Conservation (phyloP, 2,329 filamentous ascomycete genomes). For the Xylaria sp. region DNA sequence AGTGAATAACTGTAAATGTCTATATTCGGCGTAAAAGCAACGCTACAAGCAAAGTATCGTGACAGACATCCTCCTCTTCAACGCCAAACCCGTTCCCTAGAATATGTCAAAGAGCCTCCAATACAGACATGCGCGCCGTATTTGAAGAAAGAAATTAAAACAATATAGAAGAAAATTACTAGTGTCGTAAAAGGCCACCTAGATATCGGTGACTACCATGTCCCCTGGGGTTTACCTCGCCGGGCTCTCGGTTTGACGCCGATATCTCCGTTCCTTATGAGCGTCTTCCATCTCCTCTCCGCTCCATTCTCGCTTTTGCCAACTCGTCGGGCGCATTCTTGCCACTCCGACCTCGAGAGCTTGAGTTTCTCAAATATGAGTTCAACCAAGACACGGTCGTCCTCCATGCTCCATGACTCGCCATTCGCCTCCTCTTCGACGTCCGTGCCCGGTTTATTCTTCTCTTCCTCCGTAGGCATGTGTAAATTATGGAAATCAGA, state of each 20-base stretch:
- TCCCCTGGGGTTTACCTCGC: conserved; percentile 47
- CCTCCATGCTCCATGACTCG: conserved; percentile 55
- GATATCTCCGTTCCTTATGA: conserved; percentile 55
- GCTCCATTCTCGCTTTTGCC: conserved; percentile 55
- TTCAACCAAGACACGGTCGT: conserved; percentile 61
- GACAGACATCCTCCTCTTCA: conserved; percentile 5
- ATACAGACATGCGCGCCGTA: background rate
- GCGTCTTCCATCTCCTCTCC: conserved; percentile 57
- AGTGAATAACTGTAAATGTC: background rate
- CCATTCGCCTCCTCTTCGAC: conserved; percentile 42
- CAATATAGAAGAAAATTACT: background rate
- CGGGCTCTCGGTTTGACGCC: conserved; percentile 49
- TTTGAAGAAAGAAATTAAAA: background rate
- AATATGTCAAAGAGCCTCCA: conserved; percentile 3
- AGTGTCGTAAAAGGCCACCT: conserved; percentile 4
- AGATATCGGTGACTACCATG: conserved; percentile 41
- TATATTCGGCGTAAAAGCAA: conserved; percentile 8
- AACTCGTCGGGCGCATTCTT: conserved; percentile 59
- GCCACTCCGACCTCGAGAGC: conserved; percentile 60
- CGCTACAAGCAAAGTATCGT: conserved; percentile 16
- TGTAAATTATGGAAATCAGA: conserved; percentile 53
- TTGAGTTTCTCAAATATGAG: conserved; percentile 62
- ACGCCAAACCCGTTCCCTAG: conserved; percentile 11
- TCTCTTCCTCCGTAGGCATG: conserved; percentile 28
- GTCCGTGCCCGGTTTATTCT: conserved; percentile 33